Conservation (phyloP, 2,329 filamentous ascomycete genomes). For the Diaporthe citri region DNA sequence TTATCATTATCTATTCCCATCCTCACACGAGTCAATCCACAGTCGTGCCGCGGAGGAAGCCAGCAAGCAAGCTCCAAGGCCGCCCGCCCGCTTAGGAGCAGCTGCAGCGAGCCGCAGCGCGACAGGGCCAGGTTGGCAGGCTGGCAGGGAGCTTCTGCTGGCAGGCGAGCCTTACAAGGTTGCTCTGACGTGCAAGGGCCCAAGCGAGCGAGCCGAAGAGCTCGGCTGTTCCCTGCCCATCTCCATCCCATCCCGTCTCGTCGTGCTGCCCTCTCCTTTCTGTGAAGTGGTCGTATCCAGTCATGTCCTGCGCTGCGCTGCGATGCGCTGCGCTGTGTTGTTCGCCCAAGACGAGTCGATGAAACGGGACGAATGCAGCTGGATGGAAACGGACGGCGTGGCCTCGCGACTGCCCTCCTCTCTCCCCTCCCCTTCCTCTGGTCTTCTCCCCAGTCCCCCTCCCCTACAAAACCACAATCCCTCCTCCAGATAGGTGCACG, state of each 20-base stretch:
- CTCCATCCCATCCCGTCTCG: constrained; percentile 12
- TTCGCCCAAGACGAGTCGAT: constrained; percentile 21
- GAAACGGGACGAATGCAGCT: constrained; percentile 29
- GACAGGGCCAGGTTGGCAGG: constrained; percentile 5
- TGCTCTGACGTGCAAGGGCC: constrained; percentile 24
- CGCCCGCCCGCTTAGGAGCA: not conserved
- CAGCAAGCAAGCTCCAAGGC: constrained; percentile 1
- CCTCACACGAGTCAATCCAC: constrained; percentile 18
- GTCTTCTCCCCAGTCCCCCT: not conserved
- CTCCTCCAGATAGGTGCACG: not conserved
- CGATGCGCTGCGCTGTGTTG: constrained; percentile 9
- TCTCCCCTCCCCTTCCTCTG: not conserved
- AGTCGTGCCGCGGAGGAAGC: not conserved
- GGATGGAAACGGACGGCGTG: constrained; percentile 15
- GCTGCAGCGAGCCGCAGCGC: not conserved
- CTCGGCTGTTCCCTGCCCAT: constrained; percentile 21
- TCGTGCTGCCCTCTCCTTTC: constrained; percentile 9
- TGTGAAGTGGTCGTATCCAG: constrained; percentile 13
- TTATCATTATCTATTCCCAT: not conserved
- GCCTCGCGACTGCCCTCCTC: not conserved
- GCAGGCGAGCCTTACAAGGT: constrained; percentile 19
- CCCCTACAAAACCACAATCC: no score
- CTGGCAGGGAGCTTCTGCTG: not conserved
- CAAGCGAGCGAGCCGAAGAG: constrained; percentile 20
- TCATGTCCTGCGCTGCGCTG: not conserved